Evolutionary conservation across 208 protist species (phyloP).

Genomic region (Crithidia mellificae): DNA sequence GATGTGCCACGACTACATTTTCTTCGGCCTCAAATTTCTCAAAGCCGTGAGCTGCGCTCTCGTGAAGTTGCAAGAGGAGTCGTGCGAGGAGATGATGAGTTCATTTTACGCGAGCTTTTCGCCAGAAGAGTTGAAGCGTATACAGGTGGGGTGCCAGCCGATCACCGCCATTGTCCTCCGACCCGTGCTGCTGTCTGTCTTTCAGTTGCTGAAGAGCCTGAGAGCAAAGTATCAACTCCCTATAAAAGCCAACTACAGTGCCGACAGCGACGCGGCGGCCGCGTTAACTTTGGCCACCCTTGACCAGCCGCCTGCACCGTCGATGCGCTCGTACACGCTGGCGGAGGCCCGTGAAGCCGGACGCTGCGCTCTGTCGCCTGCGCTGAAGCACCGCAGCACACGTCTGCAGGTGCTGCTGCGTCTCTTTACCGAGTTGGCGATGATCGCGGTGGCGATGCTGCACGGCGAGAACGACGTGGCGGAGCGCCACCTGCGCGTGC

Average conservation of each 20-base stretch:
- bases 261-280: too few species aligned
- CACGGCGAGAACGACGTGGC: background rate
- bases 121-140: conserved; percentile 3
- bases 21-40: background rate
- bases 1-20: conserved; percentile 13
- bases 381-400: background rate
- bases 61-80: conserved; percentile 10
- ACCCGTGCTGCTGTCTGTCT: conserved; percentile 4
- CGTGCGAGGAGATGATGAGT: background rate
- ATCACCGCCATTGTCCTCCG: conserved; percentile 17
- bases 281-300: too few species aligned
- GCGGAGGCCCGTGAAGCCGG: background rate
- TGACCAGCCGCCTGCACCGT: too few species aligned
- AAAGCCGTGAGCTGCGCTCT: background rate
- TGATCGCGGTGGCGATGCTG: background rate
- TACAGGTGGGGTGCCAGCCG: background rate
- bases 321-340: background rate
- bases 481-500: background rate
- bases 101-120: background rate
- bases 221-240: background rate
- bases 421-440: conserved; percentile 4
- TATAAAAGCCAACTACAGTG: too few species aligned
- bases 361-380: background rate
- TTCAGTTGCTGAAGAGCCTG: background rate
- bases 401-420: conserved; percentile 15